phyloP scores from a whole-genome alignment of 768 basidiomycete genomes.

The Pulveroboletus sp. region DNA sequence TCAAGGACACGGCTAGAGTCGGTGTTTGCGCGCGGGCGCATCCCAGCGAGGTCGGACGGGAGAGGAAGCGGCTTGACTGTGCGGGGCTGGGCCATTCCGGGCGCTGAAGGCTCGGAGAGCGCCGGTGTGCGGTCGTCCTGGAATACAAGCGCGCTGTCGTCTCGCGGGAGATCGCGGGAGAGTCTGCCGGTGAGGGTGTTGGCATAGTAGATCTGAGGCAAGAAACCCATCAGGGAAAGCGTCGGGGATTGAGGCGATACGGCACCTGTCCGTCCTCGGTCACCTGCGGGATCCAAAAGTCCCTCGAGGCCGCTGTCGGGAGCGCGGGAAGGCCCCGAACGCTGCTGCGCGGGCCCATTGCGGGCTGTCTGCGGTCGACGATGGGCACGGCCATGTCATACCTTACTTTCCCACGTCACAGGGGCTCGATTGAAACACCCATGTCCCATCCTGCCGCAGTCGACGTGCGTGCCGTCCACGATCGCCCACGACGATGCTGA shows the following conservation, averaged over 20 bases:
- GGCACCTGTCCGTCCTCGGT: conserved; percentile 76
- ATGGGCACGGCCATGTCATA: conserved; percentile 19
- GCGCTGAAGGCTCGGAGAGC: neutral
- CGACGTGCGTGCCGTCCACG: conserved; percentile 33
- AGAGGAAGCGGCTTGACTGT: conserved; percentile 8
- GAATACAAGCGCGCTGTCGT: conserved; percentile 26
- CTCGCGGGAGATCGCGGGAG: conserved; percentile 75
- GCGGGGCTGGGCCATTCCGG: neutral
- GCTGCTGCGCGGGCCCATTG: conserved; percentile 13
- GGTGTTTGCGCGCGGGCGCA: conserved; percentile 27
- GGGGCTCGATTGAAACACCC: neutral
- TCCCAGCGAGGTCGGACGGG: neutral
- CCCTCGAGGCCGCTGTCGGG: conserved; percentile 39
- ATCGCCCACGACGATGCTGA: neutral
- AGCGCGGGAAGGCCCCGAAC: conserved; percentile 30
- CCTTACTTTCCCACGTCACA: conserved; percentile 8
- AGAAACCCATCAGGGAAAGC: neutral
- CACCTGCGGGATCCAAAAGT: conserved; percentile 91
- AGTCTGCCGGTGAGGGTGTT: conserved; percentile 81
- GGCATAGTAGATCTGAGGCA: conserved; percentile 80
- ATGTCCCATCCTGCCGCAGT: conserved; percentile 25
- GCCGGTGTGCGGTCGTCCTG: too few species aligned
- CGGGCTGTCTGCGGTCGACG: conserved; percentile 4
- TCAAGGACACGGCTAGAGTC: conserved; percentile 18
- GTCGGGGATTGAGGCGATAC: conserved; percentile 5